Base-by-base conservation (phyloP, 2,329 filamentous ascomycete species). In the Aspergillus sp. region DNA sequence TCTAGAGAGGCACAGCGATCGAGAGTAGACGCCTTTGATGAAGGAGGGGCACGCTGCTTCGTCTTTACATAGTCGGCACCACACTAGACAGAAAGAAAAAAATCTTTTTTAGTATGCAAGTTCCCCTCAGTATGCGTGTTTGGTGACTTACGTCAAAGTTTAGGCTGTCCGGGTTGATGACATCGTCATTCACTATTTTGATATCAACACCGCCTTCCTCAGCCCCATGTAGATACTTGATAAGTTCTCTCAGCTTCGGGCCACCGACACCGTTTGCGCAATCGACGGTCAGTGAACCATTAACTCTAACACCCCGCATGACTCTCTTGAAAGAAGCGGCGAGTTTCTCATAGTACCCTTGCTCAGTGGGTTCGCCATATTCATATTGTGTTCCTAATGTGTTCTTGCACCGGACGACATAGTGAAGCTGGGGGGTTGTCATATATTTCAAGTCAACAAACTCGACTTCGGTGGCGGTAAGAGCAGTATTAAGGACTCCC, bases 1-100 rank as follows among this genome's bases (percentile, higher is more conserved):
- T 99, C 95, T 57, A 96, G 84, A 8, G 93, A 97, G 75, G 90
- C 93, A 82, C 87, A 93, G 58, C 95, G 89, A 62, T 89, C 88
- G 55, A 89, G 86, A 1, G 86, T 82, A 33, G 86, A 83, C 44
- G 90, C 90, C 73, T 93, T 91, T 54, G 91, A 93, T 31, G 81
- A 88, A 43, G 90, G 90, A 52, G 95, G 95, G 59, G 91, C 90
- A 63, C 92, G 87, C 80, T 99, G 95, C 77, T 91, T 91, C 17
- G 95, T 98, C 81, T 99, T 99, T 76, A 99, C 95, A 68, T 86
- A 98, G 77, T 99, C 95, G 70, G 95, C 95, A 75, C 95, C 95
- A 71, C 90, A 96, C 86, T 96, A 24, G 59, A 62, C 55, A 37
- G 12, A 37, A 35, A 35, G 14, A 37, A 50, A 37, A 15, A 59